Conservation (phyloP, 805 yeast genomes). For the Scheffersomyces spartinae region DNA sequence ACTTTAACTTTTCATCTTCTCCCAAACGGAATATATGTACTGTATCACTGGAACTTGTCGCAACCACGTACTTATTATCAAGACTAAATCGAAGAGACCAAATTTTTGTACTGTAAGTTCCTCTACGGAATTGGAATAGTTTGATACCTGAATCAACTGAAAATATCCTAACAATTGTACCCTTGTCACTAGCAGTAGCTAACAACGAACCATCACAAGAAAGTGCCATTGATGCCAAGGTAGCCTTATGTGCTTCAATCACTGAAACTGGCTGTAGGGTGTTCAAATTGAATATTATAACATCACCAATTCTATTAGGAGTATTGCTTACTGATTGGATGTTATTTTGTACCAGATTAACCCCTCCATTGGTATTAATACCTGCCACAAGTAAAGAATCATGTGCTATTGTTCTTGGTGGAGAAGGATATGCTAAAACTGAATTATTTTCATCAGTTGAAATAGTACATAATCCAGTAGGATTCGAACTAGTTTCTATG, state of each 20-base stretch:
- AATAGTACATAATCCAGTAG: constrained; percentile 48
- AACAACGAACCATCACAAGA: constrained; percentile 68
- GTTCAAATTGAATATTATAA: constrained; percentile 68
- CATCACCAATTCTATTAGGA: constrained; percentile 49
- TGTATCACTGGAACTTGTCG: constrained; percentile 81
- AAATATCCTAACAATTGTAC: constrained; percentile 82
- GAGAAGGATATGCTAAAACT: constrained; percentile 64
- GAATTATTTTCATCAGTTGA: constrained; percentile 38
- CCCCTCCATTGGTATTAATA: constrained; percentile 29
- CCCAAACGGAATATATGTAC: constrained; percentile 82
- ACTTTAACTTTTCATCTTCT: constrained; percentile 36
- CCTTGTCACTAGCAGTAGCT: constrained; percentile 85
- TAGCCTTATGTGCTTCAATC: constrained; percentile 77
- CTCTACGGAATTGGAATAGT: constrained; percentile 68
- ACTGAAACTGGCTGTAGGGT: constrained; percentile 68
- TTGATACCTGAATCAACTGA: constrained; percentile 51
- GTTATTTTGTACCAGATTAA: constrained; percentile 25
- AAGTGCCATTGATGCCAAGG: constrained; percentile 54
- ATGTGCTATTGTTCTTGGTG: constrained; percentile 45
- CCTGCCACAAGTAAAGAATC: constrained; percentile 30
- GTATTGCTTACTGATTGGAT: constrained; percentile 28
- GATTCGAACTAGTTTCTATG: constrained; percentile 31
- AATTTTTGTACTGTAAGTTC: constrained; percentile 75
- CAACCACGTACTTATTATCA: constrained; percentile 63
- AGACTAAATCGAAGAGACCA: constrained; percentile 65